These are phyloP conservation scores for Stygiomarasmius scandens DNA, from an alignment of 1,284 basidiomycete species.

Conservation along the genomic window DNA sequence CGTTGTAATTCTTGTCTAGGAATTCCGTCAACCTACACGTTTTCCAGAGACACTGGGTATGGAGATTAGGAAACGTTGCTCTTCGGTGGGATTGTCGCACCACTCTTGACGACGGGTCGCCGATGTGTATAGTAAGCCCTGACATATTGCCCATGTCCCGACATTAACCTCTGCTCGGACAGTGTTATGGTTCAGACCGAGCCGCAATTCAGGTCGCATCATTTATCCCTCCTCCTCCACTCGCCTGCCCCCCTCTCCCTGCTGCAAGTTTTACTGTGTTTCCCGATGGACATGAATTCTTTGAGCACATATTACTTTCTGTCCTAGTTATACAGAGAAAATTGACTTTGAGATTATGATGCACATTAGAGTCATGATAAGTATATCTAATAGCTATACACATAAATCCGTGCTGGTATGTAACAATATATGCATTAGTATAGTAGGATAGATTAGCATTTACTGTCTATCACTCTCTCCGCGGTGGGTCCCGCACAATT, in stretches of 20 bases:
- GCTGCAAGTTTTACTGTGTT: slow-evolving; percentile 44
- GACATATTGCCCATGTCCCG: not conserved
- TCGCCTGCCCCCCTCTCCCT: slow-evolving; percentile 44
- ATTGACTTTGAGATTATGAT: slow-evolving; percentile 5
- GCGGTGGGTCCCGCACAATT: not conserved
- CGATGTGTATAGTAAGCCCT: slow-evolving; percentile 43
- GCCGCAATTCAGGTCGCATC: slow-evolving; percentile 40
- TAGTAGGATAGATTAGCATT: not conserved
- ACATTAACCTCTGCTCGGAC: not conserved
- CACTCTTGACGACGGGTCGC: slow-evolving; percentile 45
- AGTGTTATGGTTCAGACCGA: slow-evolving; percentile 34
- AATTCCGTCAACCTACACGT: no score
- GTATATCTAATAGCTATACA: not conserved
- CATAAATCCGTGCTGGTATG: not conserved
- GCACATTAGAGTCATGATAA: not conserved
- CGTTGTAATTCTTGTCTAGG: slow-evolving; percentile 14
- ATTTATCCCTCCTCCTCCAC: slow-evolving; percentile 46
- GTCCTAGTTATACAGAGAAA: slow-evolving; percentile 45
- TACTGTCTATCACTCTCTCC: no score
- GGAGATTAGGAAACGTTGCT: slow-evolving; percentile 34
- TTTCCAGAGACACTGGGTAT: slow-evolving; percentile 41
- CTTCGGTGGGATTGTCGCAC: slow-evolving; percentile 48
- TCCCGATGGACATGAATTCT: slow-evolving; percentile 43
- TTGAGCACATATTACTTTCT: slow-evolving; percentile 49
- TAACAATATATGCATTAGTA: not conserved